phyloP scores from a whole-genome alignment of 352 stramenopile genomes.

The Pythium scleroteichum region DNA sequence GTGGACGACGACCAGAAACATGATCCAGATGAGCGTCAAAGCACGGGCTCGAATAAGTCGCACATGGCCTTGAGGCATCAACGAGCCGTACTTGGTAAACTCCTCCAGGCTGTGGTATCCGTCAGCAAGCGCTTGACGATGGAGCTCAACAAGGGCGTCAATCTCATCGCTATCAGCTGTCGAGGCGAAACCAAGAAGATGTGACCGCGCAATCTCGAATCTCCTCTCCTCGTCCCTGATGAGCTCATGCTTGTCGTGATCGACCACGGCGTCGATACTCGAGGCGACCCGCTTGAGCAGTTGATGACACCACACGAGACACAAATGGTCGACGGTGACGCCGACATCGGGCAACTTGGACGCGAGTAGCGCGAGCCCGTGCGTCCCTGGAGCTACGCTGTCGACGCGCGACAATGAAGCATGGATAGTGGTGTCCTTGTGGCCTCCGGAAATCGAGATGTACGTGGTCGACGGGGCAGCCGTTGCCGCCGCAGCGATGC shows the following conservation, averaged over 20 bases:
- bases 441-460: conserved; percentile 75
- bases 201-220: conserved; percentile 41
- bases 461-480: conserved; percentile 37
- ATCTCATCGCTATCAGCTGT: conserved; percentile 19
- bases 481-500: conserved; percentile 7
- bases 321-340: conserved; percentile 76
- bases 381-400: conserved; percentile 29
- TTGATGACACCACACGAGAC: conserved; percentile 85
- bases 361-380: conserved; percentile 50
- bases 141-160: conserved; percentile 32
- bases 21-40: conserved; percentile 50
- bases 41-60: conserved; percentile 51
- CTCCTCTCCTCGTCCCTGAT: conserved; percentile 42
- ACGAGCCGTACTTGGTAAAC: conserved; percentile 43
- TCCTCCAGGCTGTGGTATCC: conserved; percentile 53
- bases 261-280: conserved; percentile 64
- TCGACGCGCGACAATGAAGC: conserved; percentile 43
- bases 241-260: conserved; percentile 46
- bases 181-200: conserved; percentile 36
- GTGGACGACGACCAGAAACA: conserved; percentile 65
- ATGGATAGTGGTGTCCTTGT: conserved; percentile 82
- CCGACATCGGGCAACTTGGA: conserved; percentile 64
- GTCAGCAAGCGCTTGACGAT: conserved; percentile 49
- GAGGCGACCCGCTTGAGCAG: conserved; percentile 63
- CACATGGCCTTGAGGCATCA: conserved; percentile 51